Evolutionary conservation across 805 yeast genomes (phyloP), one percentile per base, ranked within the genome.

Genomic region (Schwanniomyces polymorphus): DNA sequence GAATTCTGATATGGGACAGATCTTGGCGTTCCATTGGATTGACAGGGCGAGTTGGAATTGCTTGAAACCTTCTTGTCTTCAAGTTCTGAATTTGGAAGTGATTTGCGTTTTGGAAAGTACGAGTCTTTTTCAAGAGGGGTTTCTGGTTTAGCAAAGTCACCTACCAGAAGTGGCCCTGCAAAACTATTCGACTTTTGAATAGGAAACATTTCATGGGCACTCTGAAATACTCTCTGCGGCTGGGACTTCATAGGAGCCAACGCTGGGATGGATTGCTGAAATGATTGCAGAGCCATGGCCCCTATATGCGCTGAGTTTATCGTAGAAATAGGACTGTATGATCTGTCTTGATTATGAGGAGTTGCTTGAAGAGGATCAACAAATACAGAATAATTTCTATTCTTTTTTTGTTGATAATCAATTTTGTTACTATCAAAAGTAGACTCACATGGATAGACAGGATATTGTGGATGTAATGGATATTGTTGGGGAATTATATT

Each of bases 381-480:
- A 8, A 38, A 38, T 7, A 38, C 31, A n/a, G 41, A 38, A 11
- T 7, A 38, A 12, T 38, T 25, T n/a, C 41, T 38, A 8, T 25
- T 38, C 64, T 72, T 50, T 35, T 48, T 39, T 38, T 25, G 35
- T 38, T 42, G 44, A 33, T 47, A 43, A 12, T 29, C 44, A 17
- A 47, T 27, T 6, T 43, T 49, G 16, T 42, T 44, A 38, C 49
- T 48, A 27, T 53, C 31, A 43, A 50, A 47, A 34, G 44, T 46
- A 10, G 44, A 47, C 28, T 61, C 65, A 41, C 35, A 43, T n/a
- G 39, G 51, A 51, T 61, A 65, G 49, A 66, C 57, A 28, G 64
- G 53, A 57, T 63, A 68, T 43, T 68, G 65, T 0, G 75, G 72
- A 43, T 70, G 64, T 38, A 70, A 50, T 2, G 73, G 66, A 45